Base-by-base conservation (phyloP, 768 basidiomycete species). In the Xerocomus brunneocitrinus region DNA sequence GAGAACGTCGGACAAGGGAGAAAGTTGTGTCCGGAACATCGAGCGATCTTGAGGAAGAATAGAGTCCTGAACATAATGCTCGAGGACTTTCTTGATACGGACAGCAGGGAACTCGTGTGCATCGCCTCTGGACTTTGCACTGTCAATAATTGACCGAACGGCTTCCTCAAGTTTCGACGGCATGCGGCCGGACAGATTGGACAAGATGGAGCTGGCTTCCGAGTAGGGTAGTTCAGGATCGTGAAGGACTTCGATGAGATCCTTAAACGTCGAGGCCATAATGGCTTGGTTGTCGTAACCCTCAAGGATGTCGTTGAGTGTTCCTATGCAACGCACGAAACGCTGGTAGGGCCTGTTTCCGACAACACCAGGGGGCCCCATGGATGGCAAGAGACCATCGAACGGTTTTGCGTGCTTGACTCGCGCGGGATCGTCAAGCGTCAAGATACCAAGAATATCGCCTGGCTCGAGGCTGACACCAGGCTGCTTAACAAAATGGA, bases 331-430 rank as follows among this genome's bases (percentile, higher is more conserved):
- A 60, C 82, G 82, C 49, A 80, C 75, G 53, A 92, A 82, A 54
- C 82, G 83, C 69, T 99, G 97, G 67, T 97, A 86, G 36, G 92
- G 82, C 74, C 94, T 95, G 74, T 81, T 89, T 43, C 94, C 95
- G 56, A 88, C 73, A 54, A 95, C 85, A 54, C 82, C 84, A 40
- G 95, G 94, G 30, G 83, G 75, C 27, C 95, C 97, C 80, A 94
- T 85, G 16, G 82, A 62, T 14, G 95, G 91, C 10, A 98, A 82
- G 41, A 94, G 86, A 49, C 93, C 94, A 64, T 98, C 94, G 69
- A 98, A 98, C 2, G 95, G 95, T 73, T 95, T 98, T 54, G 97
- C 95, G 66, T 98, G 95, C 67, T 92, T 97, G 67, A 98, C 97
- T 52, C 93, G 92, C 53, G 83, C 81, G 36, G 95, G 97, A 69